These are phyloP conservation scores for Seiridium unicorne DNA, from an alignment of 2,329 filamentous ascomycete species.

Conservation along the genomic window DNA sequence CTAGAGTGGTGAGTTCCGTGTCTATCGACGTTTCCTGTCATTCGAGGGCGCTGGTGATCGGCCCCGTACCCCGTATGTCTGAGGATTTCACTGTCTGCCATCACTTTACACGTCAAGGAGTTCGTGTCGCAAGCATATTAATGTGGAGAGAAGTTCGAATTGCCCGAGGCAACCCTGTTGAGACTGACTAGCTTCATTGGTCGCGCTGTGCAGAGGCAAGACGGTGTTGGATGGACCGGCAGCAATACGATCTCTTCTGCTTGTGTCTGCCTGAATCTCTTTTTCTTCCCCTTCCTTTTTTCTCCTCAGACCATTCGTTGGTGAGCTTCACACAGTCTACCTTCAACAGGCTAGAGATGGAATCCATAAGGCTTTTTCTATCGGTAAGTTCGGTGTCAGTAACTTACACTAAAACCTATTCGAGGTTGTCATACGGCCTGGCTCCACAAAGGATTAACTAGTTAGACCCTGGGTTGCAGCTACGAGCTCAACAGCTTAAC, in stretches of 20 bases:
- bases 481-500: background rate
- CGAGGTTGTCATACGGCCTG: too few relatives aligned
- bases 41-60: background rate
- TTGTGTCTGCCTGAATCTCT: too few relatives aligned
- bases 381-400: too few relatives aligned
- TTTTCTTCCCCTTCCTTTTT: too few relatives aligned
- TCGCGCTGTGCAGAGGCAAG: background rate
- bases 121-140: slow-evolving; percentile 3
- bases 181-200: background rate
- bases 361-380: too few relatives aligned
- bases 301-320: too few relatives aligned
- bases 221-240: background rate
- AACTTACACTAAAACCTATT: too few relatives aligned
- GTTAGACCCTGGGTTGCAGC: background rate
- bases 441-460: too few relatives aligned
- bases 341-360: too few relatives aligned
- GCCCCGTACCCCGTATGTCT: background rate
- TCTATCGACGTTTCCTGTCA: too few relatives aligned
- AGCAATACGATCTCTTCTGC: too few relatives aligned
- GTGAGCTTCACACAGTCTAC: too few relatives aligned
- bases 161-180: background rate
- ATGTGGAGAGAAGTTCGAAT: background rate
- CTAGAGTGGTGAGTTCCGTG: background rate
- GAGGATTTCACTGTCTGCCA: background rate
- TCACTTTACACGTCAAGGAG: background rate